Base-by-base conservation (phyloP, 2,329 filamentous ascomycete species). In the Trichoderma sp. region DNA sequence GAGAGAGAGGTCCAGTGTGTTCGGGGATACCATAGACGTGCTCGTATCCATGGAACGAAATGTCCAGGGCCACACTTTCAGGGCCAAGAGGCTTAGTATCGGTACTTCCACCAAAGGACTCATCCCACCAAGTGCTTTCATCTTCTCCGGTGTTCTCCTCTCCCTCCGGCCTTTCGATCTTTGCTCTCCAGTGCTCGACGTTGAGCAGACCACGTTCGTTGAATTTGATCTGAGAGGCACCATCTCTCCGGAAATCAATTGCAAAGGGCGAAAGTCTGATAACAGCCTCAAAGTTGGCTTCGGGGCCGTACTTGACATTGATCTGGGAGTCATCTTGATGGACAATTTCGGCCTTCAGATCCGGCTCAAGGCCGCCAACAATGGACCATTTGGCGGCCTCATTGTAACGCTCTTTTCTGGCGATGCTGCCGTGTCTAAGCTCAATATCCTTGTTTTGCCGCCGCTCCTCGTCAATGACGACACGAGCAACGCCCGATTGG, bases 41-140 rank as follows among this genome's bases (percentile, higher is more conserved):
- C 64, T 92, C 90, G 76, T 97, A 99, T 39, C 92, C 93, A 1
- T 92, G 89, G 79, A 99, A 99, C 0, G 91, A 90, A 73, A 99
- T 94, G 76, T 99, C 95, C 68, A 99, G 80, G 15, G 88, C 93
- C 53, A 99, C 85, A 76, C 94, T 95, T 80, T 99, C 95, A 0
- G 95, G 95, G 1, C 95, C 95, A 74, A 89, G 89, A n/a, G 95
- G 94, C 80, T 99, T 99, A 5, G 90, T 88, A 78, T 99, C 95
- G 0, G 94, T 98, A 78, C 95, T 97, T 70, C 94, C 94, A 71
- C 94, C 94, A 78, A 99, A 99, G 0, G 86, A 88, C 82, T 99
- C 95, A 7, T 99, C 95, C 95, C 95, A 99, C 93, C 93, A 97
- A 4, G 94, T 97, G 80, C 90, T 91, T 76, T 97, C 92, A 71